Evolutionary conservation across 768 basidiomycete species (phyloP).

Genomic region (Podaxis sp.): DNA sequence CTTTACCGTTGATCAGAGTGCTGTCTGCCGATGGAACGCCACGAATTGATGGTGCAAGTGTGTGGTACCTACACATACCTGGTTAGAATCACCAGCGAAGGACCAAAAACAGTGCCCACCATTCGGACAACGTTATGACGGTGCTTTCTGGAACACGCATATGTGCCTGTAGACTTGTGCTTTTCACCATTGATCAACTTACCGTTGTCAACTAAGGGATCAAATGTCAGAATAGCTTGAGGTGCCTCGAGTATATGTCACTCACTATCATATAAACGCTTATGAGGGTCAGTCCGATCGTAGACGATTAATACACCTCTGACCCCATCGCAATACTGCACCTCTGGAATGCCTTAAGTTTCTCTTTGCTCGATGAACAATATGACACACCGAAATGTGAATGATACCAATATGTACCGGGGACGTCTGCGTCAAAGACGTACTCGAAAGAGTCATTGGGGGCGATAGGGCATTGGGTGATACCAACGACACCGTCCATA

Average conservation of each 20-base stretch:
- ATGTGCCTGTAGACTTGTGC: background rate
- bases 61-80: conserved; percentile 26
- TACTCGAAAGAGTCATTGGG: conserved; percentile 41
- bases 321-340: conserved; percentile 50
- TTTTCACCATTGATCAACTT: background rate
- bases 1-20: conserved; percentile 47
- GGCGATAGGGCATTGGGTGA: conserved; percentile 49
- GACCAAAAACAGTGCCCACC: conserved; percentile 21
- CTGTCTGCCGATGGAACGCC: conserved; percentile 21
- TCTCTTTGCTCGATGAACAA: background rate
- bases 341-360: conserved; percentile 19
- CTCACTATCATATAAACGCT: conserved; percentile 26
- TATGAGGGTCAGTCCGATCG: conserved; percentile 35
- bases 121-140: conserved; percentile 40
- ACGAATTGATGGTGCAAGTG: conserved; percentile 15
- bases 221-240: background rate
- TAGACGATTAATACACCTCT: conserved; percentile 36
- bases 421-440: conserved; percentile 29
- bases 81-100: background rate
- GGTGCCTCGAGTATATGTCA: background rate
- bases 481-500: conserved; percentile 41
- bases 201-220: conserved; percentile 14
- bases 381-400: conserved; percentile 26
- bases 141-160: conserved; percentile 32
- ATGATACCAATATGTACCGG: conserved; percentile 38